These are phyloP conservation scores for Harringtonia aguacate DNA, from an alignment of 2,329 filamentous ascomycete species.

Conservation along the genomic window DNA sequence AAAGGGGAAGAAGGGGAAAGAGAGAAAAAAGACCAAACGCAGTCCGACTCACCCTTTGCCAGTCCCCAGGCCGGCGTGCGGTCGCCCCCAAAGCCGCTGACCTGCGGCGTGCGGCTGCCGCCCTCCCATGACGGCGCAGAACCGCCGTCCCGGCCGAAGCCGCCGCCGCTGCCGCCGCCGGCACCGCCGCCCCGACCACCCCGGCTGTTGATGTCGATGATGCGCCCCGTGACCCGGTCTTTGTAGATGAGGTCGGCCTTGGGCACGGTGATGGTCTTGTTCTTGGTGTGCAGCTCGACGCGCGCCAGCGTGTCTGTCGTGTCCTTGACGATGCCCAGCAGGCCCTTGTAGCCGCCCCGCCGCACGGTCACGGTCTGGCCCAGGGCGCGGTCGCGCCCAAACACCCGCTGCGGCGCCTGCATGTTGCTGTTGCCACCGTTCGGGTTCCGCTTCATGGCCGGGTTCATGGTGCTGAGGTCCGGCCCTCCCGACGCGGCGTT, in stretches of 20 bases:
- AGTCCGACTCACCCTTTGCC: constrained; percentile 46
- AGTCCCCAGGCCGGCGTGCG: constrained; percentile 68
- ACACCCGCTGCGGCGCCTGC: constrained; percentile 62
- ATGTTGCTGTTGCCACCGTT: constrained; percentile 40
- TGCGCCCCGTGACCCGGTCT: constrained; percentile 69
- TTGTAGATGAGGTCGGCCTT: constrained; percentile 78
- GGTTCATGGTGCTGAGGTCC: constrained; percentile 86
- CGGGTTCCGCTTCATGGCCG: constrained; percentile 65
- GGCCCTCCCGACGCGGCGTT: constrained; percentile 51
- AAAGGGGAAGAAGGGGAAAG: neutral
- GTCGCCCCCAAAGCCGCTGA: constrained; percentile 45
- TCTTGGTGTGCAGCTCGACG: constrained; percentile 89
- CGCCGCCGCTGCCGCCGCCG: constrained; percentile 21
- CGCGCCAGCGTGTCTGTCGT: constrained; percentile 77
- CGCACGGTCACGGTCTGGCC: constrained; percentile 86
- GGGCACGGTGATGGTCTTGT: constrained; percentile 76
- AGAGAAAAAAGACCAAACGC: neutral
- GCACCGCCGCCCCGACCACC: constrained; percentile 32
- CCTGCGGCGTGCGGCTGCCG: constrained; percentile 59
- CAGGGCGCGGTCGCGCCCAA: constrained; percentile 72
- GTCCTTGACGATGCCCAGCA: constrained; percentile 92
- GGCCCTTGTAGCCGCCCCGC: constrained; percentile 81
- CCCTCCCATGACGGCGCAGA: constrained; percentile 45
- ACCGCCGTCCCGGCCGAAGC: constrained; percentile 19
- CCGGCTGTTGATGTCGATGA: constrained; percentile 54